Evolutionary conservation across 805 yeast species (phyloP).

Genomic region (Cyberlindnera veronae): DNA sequence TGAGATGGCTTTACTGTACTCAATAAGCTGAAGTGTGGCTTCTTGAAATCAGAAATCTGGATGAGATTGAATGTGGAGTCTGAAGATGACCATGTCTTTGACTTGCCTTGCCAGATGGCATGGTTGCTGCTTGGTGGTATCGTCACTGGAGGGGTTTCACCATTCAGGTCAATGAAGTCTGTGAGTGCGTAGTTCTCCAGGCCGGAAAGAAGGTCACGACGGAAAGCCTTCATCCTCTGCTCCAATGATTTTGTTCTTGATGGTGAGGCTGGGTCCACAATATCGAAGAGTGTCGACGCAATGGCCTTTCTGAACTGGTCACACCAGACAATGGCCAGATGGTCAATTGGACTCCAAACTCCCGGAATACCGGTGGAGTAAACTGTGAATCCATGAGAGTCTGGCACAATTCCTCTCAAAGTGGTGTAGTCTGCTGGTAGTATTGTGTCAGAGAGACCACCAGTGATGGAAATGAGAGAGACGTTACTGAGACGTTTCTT

Average conservation of each 20-base stretch:
- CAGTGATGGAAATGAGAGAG: constrained; percentile 80
- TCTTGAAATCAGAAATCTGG: constrained; percentile 2
- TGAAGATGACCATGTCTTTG: constrained; percentile 1
- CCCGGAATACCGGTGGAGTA: constrained; percentile 82
- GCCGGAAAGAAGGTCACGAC: constrained; percentile 46
- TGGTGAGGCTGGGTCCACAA: constrained; percentile 47
- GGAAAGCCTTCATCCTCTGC: constrained; percentile 57
- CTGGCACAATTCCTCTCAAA: constrained; percentile 67
- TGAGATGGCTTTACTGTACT: constrained; percentile 1
- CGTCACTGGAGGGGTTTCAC: constrained; percentile 6
- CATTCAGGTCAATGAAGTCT: constrained; percentile 6
- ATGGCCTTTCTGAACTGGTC: constrained; percentile 71
- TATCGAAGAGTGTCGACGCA: constrained; percentile 54
- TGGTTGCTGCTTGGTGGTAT: constrained; percentile 25
- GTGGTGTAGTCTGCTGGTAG: constrained; percentile 90
- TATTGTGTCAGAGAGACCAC: constrained; percentile 75
- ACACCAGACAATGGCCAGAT: constrained; percentile 96
- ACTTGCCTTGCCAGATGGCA: constrained; percentile 5
- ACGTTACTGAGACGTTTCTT: constrained; percentile 49
- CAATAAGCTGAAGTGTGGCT: constrained; percentile 6
- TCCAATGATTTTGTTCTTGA: constrained; percentile 48
- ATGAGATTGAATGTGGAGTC: constrained; percentile 4
- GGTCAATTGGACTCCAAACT: constrained; percentile 95
- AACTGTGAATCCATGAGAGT: constrained; percentile 73
- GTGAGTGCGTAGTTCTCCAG: constrained; percentile 44